Evolutionary conservation across 1,284 basidiomycete species (phyloP), one percentile per base, ranked within the genome.

Genomic region (Phenoliferia sp.): DNA sequence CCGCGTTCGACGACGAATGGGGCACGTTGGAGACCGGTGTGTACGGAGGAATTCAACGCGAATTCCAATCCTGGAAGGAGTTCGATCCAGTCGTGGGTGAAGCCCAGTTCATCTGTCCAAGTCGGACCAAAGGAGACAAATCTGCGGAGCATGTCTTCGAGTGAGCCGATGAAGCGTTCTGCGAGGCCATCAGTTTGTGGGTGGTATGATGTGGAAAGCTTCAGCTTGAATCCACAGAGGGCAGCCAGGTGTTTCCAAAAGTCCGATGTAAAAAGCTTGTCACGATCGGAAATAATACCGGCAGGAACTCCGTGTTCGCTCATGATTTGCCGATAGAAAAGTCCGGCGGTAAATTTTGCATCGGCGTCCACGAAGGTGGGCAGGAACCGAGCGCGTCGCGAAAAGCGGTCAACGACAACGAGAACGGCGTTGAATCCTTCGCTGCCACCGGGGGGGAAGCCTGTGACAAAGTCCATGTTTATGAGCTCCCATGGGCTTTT

Each of bases 181-280:
- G 73, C 73, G 54, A 74, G 74, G 1, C 76, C 75, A 55, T 77
- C 70, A 0, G 74, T 72, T 55, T 77, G 68, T 0, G 77, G 74
- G 50, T 77, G 77, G 28, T 56, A 74, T 1, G 76, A 75, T 0
- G 75, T 75, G 3, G 72, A 75, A 36, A 74, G 62, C 19, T 50
- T 52, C 0, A 83, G 71, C 56, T 80, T 74, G 9, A 78, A 75
- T 0, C 80, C 77, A 1, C 80, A 73, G 0, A 82, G 70, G 28
- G 72, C 59, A 62, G 81, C 72, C 0, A 84, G 66, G 1, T 77
- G 64, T 10, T 69, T 76, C 83, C 83, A 85, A 69, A 84, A 80
- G n/a, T 59, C 35, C n/a, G 78, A 75, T 0, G 80, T 81, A 69
- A 84, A 85, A 10, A 81, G 69, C 0, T 77, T 71, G 64, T 84